These are phyloP conservation scores for Vanilla planifolia DNA, from an alignment of 106 monocot species.

Conservation along the genomic window DNA sequence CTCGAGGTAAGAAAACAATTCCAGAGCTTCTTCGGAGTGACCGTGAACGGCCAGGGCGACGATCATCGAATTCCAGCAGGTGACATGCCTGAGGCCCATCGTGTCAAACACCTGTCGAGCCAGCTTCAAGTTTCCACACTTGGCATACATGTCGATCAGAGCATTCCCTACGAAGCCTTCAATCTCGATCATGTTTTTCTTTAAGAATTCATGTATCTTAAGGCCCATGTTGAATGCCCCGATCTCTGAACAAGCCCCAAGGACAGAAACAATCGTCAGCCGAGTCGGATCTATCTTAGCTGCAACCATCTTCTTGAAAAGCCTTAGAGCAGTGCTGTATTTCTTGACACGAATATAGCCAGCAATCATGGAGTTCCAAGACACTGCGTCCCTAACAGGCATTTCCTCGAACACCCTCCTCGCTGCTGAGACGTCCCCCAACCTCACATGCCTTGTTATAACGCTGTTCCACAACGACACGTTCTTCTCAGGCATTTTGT, in stretches of 20 bases:
- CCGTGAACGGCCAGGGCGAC: slow-evolving; percentile 53
- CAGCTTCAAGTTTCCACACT: slow-evolving; percentile 42
- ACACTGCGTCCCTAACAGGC: slow-evolving; percentile 39
- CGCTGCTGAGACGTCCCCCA: slow-evolving; percentile 33
- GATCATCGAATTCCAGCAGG: slow-evolving; percentile 79
- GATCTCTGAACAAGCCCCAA: slow-evolving; percentile 55
- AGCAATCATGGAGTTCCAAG: slow-evolving; percentile 57
- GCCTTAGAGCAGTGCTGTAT: slow-evolving; percentile 21
- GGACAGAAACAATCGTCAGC: slow-evolving; percentile 52
- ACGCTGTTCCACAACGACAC: slow-evolving; percentile 44
- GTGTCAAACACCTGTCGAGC: slow-evolving; percentile 52
- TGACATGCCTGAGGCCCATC: slow-evolving; percentile 55
- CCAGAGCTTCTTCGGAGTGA: slow-evolving; percentile 40
- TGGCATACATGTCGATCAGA: slow-evolving; percentile 70
- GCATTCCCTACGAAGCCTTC: slow-evolving; percentile 66
- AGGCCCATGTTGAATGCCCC: slow-evolving; percentile 34
- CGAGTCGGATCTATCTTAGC: slow-evolving; percentile 35
- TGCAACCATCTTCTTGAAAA: slow-evolving; percentile 47
- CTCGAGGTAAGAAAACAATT: slow-evolving; percentile 53
- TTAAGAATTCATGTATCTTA: slow-evolving; percentile 35
- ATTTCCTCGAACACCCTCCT: slow-evolving; percentile 49
- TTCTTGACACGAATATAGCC: slow-evolving; percentile 33
- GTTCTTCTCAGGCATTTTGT: slow-evolving; percentile 45
- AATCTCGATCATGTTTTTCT: slow-evolving; percentile 20
- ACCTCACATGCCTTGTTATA: slow-evolving; percentile 26